Percentiles rank a stretch among this genome's conserved stretches.
These are phyloP conservation scores for Neoascochyta sp. DNA, from an alignment of 2,329 filamentous ascomycete genomes.

Conservation along the genomic window DNA sequence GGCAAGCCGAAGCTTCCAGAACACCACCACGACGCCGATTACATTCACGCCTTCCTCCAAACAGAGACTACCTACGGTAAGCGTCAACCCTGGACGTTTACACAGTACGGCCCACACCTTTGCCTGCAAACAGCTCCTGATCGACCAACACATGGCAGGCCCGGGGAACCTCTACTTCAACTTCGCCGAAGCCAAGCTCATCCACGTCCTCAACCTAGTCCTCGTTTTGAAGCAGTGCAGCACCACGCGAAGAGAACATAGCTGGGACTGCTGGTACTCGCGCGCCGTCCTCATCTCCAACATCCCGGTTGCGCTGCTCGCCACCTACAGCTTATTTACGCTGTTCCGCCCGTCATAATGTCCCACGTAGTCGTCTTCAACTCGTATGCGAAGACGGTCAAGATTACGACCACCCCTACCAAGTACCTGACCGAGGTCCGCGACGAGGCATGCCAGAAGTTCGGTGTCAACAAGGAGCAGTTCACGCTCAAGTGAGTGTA, in stretches of 20 bases:
- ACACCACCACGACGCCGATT: constrained; percentile 5
- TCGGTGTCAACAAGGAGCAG: constrained; percentile 67
- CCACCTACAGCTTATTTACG: constrained; percentile 24
- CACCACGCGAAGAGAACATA: constrained; percentile 21
- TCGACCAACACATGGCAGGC: constrained; percentile 30
- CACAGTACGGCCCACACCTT: too few species aligned
- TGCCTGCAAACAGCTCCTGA: constrained; percentile 10
- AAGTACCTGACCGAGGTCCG: constrained; percentile 83
- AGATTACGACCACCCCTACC: constrained; percentile 76
- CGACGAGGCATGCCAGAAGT: constrained; percentile 80
- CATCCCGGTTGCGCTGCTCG: constrained; percentile 22
- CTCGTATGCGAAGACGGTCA: constrained; percentile 70
- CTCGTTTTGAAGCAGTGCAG: constrained; percentile 29
- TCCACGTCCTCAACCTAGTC: constrained; percentile 31
- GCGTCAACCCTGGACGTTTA: too few species aligned
- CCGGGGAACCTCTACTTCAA: constrained; percentile 29
- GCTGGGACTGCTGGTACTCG: constrained; percentile 26
- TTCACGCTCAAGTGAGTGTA: constrained; percentile 72
- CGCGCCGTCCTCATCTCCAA: constrained; percentile 23
- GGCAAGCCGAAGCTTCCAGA: constrained; percentile 26
- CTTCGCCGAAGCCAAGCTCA: constrained; percentile 30
- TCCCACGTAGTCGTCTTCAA: constrained; percentile 87
- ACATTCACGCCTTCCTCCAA: background rate
- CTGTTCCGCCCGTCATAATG: constrained; percentile 58
- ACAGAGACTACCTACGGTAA: background rate